phyloP scores from a whole-genome alignment of 768 basidiomycete genomes.

The Gloeopeniophorella convolvens region DNA sequence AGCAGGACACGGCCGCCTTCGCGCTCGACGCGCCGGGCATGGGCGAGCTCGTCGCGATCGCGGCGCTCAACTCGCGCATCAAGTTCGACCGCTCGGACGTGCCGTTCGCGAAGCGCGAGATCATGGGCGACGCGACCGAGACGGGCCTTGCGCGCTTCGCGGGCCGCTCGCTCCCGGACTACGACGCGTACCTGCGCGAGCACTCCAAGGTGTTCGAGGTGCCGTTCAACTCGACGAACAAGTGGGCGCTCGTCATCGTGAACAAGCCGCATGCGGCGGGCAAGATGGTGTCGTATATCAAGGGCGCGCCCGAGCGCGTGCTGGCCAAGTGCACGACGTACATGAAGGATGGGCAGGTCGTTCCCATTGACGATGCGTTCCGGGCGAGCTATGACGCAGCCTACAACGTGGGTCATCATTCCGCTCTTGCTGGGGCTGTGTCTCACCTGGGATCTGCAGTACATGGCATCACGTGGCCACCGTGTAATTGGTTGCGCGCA shows the following conservation, averaged over 20 bases:
- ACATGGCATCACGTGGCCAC: conserved; percentile 73
- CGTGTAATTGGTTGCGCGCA: conserved; percentile 72
- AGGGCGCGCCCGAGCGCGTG: conserved; percentile 66
- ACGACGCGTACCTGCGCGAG: conserved; percentile 45
- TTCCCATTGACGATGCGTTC: conserved; percentile 53
- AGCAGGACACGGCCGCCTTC: conserved; percentile 44
- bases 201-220: conserved; percentile 64
- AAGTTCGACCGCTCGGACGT: conserved; percentile 62
- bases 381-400: conserved; percentile 48
- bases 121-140: conserved; percentile 71
- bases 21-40: conserved; percentile 50
- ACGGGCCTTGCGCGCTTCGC: conserved; percentile 67
- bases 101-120: conserved; percentile 52
- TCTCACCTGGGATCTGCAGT: conserved; percentile 31
- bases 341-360: conserved; percentile 42
- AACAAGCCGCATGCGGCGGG: conserved; percentile 49
- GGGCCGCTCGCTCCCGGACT: conserved; percentile 46
- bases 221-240: conserved; percentile 68
- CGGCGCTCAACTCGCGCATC: conserved; percentile 60
- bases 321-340: conserved; percentile 57
- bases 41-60: conserved; percentile 57
- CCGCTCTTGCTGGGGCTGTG: neutral
- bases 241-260: conserved; percentile 67
- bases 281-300: conserved; percentile 48
- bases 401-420: conserved; percentile 41